Base-by-base conservation (phyloP, 495 filamentous ascomycete genomes). In the Penicillium riverlandense region DNA sequence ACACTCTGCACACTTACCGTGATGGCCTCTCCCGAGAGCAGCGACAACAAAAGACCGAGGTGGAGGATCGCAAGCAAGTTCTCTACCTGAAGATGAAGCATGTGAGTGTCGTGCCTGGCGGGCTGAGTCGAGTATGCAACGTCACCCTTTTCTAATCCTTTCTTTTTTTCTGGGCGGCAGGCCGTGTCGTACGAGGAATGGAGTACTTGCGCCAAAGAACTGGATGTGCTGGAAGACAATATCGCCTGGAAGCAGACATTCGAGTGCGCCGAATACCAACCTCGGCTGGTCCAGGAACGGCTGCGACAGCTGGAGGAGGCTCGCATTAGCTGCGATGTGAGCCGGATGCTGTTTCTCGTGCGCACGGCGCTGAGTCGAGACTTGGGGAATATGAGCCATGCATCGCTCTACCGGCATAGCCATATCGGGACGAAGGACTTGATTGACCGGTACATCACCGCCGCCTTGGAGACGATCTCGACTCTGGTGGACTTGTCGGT, bases 381-480 rank as follows among this genome's bases (percentile, higher is more conserved):
- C 50, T 57, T 96, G 30, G 91, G 88, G 9, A 84, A 82, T 48
- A 95, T 96, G 85, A 87, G 84, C 40, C 85, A 90, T 59, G 72
- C 83, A 8, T 75, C 79, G 36, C 77, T 96, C 7, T 96, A 95
- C 65, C 82, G 79, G 41, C 86, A 95, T 54, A 84, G 85, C 2
- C 83, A 92, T 57, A 77, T 84, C 29, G 90, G 91, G 3, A 96
- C 91, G 1, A 96, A 96, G 61, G 67, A 74, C 29, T 63, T 96
- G 37, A 87, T 96, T 45, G 90, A 96, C 62, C 71, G 74, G 11
- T 96, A 96, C 54, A 91, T 95, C 43, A 78, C 83, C 33, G 84
- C 88, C 0, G 82, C 86, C 10, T 53, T 88, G 8, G 74, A 77
- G 37, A 90, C 86, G 0, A 82, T 96, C 48, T 63, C 77, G 4